A percentile compares a stretch with the other conserved stretches of the same genome.
Conservation (phyloP, 306 rosid species). For the Canavalia ensiformis region DNA sequence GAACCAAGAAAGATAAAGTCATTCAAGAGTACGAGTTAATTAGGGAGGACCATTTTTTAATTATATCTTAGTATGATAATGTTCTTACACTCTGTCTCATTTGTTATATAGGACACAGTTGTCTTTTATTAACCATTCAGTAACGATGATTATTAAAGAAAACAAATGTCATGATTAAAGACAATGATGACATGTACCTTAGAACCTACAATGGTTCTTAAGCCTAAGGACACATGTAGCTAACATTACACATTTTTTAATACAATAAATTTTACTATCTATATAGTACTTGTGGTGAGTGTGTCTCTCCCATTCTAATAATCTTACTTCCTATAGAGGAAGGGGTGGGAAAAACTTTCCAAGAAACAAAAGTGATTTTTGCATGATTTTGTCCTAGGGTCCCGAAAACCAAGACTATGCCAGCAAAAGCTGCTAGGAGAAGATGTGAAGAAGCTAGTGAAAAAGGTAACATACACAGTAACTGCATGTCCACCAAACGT, state of each 20-base stretch:
- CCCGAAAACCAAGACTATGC: slow-evolving; percentile 50
- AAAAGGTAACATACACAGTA: slow-evolving; percentile 73
- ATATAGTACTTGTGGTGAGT: not conserved
- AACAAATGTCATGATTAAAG: slow-evolving; percentile 39
- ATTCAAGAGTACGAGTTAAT: slow-evolving; percentile 28
- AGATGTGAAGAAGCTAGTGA: slow-evolving; percentile 52
- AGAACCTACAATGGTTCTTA: slow-evolving; percentile 22
- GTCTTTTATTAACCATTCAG: slow-evolving; percentile 25
- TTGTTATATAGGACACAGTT: slow-evolving; percentile 23
- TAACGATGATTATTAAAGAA: slow-evolving; percentile 39
- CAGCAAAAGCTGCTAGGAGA: slow-evolving; percentile 66
- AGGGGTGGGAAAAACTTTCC: slow-evolving; percentile 34
- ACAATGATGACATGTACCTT: slow-evolving; percentile 46
- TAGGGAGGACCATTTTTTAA: slow-evolving; percentile 20
- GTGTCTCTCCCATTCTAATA: not conserved
- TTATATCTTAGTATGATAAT: slow-evolving; percentile 30
- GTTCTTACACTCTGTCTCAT: slow-evolving; percentile 35
- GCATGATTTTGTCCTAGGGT: slow-evolving; percentile 55
- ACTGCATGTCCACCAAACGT: slow-evolving; percentile 99
- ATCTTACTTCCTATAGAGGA: not conserved
- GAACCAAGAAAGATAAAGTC: not conserved
- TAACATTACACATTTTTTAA: not conserved
- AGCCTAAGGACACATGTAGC: slow-evolving; percentile 39
- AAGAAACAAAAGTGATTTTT: slow-evolving; percentile 49
- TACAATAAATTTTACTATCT: not conserved